Conservation (phyloP, 345 rosid genomes). For the Citrus unshiu region DNA sequence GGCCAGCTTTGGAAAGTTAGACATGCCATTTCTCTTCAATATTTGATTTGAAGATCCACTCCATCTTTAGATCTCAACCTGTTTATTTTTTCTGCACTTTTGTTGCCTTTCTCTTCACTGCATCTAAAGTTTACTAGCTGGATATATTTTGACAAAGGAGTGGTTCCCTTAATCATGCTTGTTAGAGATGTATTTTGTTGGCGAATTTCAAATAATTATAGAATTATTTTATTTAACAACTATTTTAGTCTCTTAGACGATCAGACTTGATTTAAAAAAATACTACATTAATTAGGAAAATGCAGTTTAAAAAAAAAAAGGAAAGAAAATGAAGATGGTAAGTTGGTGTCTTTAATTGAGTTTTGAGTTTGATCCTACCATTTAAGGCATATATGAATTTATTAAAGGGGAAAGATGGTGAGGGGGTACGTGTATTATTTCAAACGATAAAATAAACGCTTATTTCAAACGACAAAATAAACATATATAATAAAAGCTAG, state of each 20-base stretch:
- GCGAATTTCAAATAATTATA: not conserved
- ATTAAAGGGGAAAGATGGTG: no score
- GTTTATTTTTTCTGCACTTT: not conserved
- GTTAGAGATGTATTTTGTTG: not conserved
- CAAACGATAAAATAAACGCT: no score
- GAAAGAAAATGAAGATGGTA: no score
- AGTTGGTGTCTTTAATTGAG: no score
- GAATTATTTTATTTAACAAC: no score
- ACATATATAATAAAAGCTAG: no score
- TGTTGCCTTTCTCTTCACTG: not conserved
- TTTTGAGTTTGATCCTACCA: no score
- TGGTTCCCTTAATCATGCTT: not conserved
- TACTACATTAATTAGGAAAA: not conserved
- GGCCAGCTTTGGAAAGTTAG: conserved; percentile 21
- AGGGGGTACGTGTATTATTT: no score
- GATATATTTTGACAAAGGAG: not conserved
- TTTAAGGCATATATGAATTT: no score
- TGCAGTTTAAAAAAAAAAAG: no score
- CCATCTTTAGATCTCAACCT: not conserved
- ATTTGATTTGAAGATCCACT: conserved; percentile 1
- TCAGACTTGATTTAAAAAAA: not conserved
- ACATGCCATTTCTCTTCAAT: conserved; percentile 2
- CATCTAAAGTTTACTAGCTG: not conserved
- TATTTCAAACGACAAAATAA: no score
- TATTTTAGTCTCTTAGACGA: not conserved